Evolutionary conservation across 1,284 basidiomycete genomes (phyloP).

Genomic region (Cutaneotrichosporon sp.): DNA sequence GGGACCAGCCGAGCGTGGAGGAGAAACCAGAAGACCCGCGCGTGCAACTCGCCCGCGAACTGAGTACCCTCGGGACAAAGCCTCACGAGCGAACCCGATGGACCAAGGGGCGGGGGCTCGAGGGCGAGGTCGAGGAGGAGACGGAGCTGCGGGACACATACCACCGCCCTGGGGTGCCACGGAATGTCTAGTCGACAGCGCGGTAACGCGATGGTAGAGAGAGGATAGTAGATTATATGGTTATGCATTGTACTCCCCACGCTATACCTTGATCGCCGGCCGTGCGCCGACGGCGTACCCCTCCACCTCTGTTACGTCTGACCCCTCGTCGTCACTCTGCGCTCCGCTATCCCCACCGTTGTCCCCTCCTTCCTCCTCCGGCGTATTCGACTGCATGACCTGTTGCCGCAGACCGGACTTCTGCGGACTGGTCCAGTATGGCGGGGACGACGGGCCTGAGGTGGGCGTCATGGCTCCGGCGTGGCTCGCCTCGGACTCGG

Average conservation of each 20-base stretch:
- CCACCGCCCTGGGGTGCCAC: slow-evolving; percentile 28
- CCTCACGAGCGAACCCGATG: slow-evolving; percentile 23
- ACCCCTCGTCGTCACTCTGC: background rate
- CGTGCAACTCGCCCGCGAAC: slow-evolving; percentile 7
- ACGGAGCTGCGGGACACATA: slow-evolving; percentile 37
- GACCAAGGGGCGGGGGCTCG: slow-evolving; percentile 29
- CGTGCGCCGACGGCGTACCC: background rate
- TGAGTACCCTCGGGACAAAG: slow-evolving; percentile 12
- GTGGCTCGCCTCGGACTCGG: background rate
- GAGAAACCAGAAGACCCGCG: background rate
- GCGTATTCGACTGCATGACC: no score
- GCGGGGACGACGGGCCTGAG: background rate
- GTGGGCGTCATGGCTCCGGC: background rate
- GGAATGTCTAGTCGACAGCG: slow-evolving; percentile 4
- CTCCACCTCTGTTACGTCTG: slow-evolving; percentile 4
- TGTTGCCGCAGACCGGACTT: background rate
- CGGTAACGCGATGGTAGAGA: no score
- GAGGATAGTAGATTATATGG: no score
- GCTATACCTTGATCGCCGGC: no score
- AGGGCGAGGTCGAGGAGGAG: slow-evolving; percentile 33
- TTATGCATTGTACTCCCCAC: background rate
- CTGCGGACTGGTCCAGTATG: background rate
- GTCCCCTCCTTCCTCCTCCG: no score
- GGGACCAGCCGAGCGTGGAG: background rate
- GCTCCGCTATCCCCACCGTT: background rate